Base-by-base conservation (phyloP, 73 alveolate species). In the Diophrys appendiculata region DNA sequence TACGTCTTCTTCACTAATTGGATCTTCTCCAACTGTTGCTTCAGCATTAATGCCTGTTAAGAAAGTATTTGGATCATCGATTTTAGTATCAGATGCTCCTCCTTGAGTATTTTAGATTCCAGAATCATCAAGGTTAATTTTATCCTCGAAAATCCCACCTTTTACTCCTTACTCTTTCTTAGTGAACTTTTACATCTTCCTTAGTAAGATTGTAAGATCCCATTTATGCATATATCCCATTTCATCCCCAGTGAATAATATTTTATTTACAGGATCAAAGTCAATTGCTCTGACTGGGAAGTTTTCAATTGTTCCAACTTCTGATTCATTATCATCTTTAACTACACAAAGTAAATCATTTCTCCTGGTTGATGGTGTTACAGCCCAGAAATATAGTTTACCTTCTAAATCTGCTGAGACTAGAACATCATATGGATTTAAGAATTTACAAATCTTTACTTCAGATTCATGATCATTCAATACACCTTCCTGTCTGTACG, bases 241-340 rank as follows among this genome's bases (percentile, higher is more conserved):
- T 78, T 97, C 99, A 94, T 97, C 99, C 1, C 99, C 99, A 68
- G 97, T 87, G 88, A 78, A 92, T 55, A 97, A 88, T 54, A 89
- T 87, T 71, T 88, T 92, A 68, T 90, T 84, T 25, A 80, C 68
- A 24, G 92, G 89, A 77, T 95, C 93, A 77, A 92, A 97, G 73
- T 96, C 95, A 26, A 92, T 76, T 24, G 97, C 96, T 92, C 97
- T 91, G 32, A 97, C 89, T 22, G 99, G 99, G 83, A 90, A 95
- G 72, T 90, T 92, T 65, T 90, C 98, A 24, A 75, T 73, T 34
- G 95, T 82, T 65, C 96, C 96, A 28, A 90, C 97, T 56, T 93
- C 94, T 54, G 96, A 83, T 13, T 93, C 89, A 30, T 93, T 90
- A 80, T 95, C 95, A 67, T 92, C 87, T 69, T 88, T 91, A 55